Evolutionary conservation across 306 rosid species (phyloP).

Genomic region (Sicyos baderoa): DNA sequence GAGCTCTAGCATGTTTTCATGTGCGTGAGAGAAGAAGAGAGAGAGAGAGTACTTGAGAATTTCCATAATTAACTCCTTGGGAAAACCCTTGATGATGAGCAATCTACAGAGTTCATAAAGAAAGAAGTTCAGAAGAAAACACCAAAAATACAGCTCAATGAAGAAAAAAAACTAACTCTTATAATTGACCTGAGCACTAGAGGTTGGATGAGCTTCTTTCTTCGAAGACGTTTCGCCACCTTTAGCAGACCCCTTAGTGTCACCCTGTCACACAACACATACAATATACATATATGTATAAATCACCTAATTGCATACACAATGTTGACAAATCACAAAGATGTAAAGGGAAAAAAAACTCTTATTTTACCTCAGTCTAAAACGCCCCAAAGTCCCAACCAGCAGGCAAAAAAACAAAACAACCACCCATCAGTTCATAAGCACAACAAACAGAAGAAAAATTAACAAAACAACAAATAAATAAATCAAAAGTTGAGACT

Average conservation of each 20-base stretch:
- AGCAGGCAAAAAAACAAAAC: conserved; percentile 9
- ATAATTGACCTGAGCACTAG: conserved; percentile 57
- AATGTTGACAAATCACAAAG: not conserved
- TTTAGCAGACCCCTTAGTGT: conserved; percentile 80
- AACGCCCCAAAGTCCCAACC: conserved; percentile 28
- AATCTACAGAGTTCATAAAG: conserved; percentile 32
- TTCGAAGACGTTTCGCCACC: conserved; percentile 73
- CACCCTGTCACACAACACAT: conserved; percentile 52
- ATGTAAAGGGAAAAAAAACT: conserved; percentile 15
- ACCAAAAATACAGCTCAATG: not conserved
- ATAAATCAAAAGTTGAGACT: not conserved
- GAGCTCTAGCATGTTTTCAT: too few species aligned
- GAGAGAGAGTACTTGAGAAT: conserved; percentile 56
- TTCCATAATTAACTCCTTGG: conserved; percentile 55
- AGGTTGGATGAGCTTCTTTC: conserved; percentile 60
- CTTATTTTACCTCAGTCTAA: conserved; percentile 83
- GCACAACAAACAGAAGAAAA: not conserved
- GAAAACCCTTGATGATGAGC: conserved; percentile 60
- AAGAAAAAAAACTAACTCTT: conserved; percentile 4
- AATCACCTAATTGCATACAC: not conserved
- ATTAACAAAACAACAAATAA: not conserved
- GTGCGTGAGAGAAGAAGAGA: not conserved
- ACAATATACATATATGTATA: not conserved
- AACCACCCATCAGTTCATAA: conserved; percentile 30
- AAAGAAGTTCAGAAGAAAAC: conserved; percentile 11